phyloP scores from a whole-genome alignment of 2,329 filamentous ascomycete species.

The Fonsecaea pedrosoi region DNA sequence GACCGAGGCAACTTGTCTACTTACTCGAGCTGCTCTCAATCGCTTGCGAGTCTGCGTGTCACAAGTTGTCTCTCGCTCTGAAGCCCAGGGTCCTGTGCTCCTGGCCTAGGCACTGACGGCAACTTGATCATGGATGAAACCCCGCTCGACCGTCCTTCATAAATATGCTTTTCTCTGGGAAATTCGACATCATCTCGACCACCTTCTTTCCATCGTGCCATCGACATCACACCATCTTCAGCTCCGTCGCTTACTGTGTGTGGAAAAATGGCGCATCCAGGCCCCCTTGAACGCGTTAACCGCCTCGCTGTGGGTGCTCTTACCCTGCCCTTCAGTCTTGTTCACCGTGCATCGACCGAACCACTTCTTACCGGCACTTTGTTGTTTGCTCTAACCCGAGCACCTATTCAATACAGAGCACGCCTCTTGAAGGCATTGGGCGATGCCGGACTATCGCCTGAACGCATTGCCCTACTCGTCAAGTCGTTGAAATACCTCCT shows the following conservation, averaged over 20 bases:
- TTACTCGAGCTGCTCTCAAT: background rate
- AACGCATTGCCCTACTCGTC: conserved; percentile 28
- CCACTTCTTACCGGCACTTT: conserved; percentile 35
- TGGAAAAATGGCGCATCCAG: conserved; percentile 20
- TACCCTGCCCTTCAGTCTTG: conserved; percentile 28
- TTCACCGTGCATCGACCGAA: conserved; percentile 29
- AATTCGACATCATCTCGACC: background rate
- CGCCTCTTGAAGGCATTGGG: conserved; percentile 28
- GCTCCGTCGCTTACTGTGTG: background rate
- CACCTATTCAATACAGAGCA: conserved; percentile 27
- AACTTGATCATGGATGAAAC: conserved; percentile 3
- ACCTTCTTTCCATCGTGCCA: background rate
- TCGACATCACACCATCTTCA: background rate
- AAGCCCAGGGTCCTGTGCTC: background rate
- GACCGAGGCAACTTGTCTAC: conserved; percentile 1
- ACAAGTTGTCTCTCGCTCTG: background rate
- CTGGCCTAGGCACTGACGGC: conserved; percentile 4
- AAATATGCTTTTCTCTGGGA: background rate
- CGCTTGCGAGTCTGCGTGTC: background rate
- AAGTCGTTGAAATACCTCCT: conserved; percentile 56
- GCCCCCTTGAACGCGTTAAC: conserved; percentile 25
- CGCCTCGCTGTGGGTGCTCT: conserved; percentile 13
- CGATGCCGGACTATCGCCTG: conserved; percentile 18
- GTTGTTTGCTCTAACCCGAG: conserved; percentile 34
- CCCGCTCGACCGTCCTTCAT: background rate